A percentile compares a stretch with the other conserved stretches of the same genome.
Conservation (phyloP, 495 filamentous ascomycete genomes). For the Rhypophila decipiens region DNA sequence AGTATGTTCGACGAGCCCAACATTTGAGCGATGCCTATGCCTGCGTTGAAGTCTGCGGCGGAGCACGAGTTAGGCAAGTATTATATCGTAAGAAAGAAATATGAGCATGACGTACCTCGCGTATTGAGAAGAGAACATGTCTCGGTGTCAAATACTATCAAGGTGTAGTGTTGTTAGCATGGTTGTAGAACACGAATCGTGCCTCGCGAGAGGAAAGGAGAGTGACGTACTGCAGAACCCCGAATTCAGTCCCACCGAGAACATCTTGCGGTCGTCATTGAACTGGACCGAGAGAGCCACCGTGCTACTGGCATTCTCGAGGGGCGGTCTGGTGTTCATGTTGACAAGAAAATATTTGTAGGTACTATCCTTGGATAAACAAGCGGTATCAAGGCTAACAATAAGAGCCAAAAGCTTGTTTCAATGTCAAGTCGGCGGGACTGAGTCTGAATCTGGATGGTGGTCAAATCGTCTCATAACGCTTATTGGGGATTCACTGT, state of each 20-base stretch:
- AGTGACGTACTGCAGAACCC: constrained; percentile 75
- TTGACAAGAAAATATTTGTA: no score
- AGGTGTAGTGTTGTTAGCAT: constrained; percentile 5
- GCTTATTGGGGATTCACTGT: no score
- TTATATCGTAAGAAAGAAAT: constrained; percentile 1
- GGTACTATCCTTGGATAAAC: no score
- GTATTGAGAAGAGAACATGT: constrained; percentile 65
- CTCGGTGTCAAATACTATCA: constrained; percentile 69
- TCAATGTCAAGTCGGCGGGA: no score
- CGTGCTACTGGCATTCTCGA: constrained; percentile 68
- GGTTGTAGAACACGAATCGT: background rate
- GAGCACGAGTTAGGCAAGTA: constrained; percentile 2
- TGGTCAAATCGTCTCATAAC: no score
- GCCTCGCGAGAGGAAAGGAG: background rate
- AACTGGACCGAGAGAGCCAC: constrained; percentile 79
- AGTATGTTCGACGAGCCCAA: constrained; percentile 82
- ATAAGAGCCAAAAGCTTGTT: no score
- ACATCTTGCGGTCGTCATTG: constrained; percentile 80
- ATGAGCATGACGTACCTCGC: constrained; percentile 29
- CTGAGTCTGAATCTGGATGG: no score
- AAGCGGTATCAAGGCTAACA: no score
- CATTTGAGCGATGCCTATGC: constrained; percentile 80
- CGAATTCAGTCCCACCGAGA: constrained; percentile 79
- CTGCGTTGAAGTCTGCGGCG: constrained; percentile 69
- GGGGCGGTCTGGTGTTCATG: constrained; percentile 88